A percentile compares a stretch with the other conserved stretches of the same genome.
phyloP scores from a whole-genome alignment of 768 basidiomycete species.

The Podaxis pistillaris region DNA sequence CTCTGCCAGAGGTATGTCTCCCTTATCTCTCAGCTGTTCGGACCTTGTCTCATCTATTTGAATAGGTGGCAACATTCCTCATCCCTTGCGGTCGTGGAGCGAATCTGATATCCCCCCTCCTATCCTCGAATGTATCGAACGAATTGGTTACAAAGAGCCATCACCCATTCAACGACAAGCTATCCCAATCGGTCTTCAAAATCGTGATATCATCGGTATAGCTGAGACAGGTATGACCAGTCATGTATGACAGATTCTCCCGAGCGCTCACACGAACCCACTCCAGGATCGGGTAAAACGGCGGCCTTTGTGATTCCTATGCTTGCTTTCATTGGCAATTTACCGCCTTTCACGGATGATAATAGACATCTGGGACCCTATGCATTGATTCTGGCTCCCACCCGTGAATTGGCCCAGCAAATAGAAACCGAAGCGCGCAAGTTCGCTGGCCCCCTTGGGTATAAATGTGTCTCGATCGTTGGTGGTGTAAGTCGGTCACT shows the following conservation, averaged over 20 bases:
- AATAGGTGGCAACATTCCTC: slow-evolving; percentile 87
- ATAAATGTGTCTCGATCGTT: slow-evolving; percentile 95
- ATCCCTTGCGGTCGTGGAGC: slow-evolving; percentile 88
- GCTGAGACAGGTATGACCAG: slow-evolving; percentile 87
- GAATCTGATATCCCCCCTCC: slow-evolving; percentile 81
- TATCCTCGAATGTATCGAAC: slow-evolving; percentile 82
- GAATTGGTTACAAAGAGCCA: slow-evolving; percentile 96
- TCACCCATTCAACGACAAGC: slow-evolving; percentile 97
- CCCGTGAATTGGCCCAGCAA: slow-evolving; percentile 98
- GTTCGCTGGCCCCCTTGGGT: slow-evolving; percentile 89
- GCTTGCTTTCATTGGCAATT: slow-evolving; percentile 87
- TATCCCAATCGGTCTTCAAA: slow-evolving; percentile 97
- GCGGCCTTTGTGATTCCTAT: slow-evolving; percentile 98
- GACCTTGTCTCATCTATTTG: slow-evolving; percentile 8
- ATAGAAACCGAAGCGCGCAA: slow-evolving; percentile 92
- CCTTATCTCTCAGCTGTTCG: background rate
- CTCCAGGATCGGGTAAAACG: slow-evolving; percentile 93
- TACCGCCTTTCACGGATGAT: slow-evolving; percentile 87
- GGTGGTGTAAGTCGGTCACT: slow-evolving; percentile 69
- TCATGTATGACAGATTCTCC: slow-evolving; percentile 1
- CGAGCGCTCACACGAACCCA: slow-evolving; percentile 2
- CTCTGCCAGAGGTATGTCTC: slow-evolving; percentile 71
- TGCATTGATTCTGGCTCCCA: slow-evolving; percentile 90
- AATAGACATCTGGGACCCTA: slow-evolving; percentile 94
- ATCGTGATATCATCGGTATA: slow-evolving; percentile 96